Evolutionary conservation across 2,329 filamentous ascomycete species (phyloP).

Genomic region (Thyridium curvatum): DNA sequence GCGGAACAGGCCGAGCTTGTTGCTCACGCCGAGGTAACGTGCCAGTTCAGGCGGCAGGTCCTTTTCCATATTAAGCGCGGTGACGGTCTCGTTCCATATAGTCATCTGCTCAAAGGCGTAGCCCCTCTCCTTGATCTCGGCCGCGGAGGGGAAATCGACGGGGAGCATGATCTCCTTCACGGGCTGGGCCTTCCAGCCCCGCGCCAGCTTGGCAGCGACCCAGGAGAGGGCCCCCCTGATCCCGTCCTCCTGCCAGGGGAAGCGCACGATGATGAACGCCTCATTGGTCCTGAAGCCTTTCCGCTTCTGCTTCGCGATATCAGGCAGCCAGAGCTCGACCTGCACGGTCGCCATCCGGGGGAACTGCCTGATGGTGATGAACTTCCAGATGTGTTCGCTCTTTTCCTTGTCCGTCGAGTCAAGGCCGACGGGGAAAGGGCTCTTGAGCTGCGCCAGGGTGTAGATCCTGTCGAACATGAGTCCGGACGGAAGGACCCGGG

Average conservation of each 20-base stretch:
- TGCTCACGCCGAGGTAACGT: conserved; percentile 60
- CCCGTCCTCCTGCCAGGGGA: conserved; percentile 52
- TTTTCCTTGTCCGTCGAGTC: conserved; percentile 25
- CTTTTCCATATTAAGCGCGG: conserved; percentile 48
- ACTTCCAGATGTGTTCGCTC: conserved; percentile 53
- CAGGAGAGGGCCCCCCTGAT: conserved; percentile 38
- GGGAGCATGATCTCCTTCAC: conserved; percentile 63
- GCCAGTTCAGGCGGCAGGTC: conserved; percentile 58
- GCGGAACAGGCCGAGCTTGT: conserved; percentile 62
- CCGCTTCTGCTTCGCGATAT: conserved; percentile 48
- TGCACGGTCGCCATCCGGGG: conserved; percentile 65
- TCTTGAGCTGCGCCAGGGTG: conserved; percentile 66
- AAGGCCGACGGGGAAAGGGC: conserved; percentile 35
- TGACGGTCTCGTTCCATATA: conserved; percentile 56
- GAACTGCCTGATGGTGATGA: conserved; percentile 64
- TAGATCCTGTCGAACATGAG: conserved; percentile 78
- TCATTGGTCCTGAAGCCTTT: conserved; percentile 38
- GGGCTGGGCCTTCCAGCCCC: conserved; percentile 41
- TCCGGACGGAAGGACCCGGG: conserved; percentile 60
- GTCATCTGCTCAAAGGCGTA: conserved; percentile 56
- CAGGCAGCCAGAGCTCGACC: conserved; percentile 63
- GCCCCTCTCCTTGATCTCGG: conserved; percentile 49
- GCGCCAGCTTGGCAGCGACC: conserved; percentile 42
- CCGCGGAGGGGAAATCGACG: conserved; percentile 50
- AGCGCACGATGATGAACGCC: conserved; percentile 60